phyloP scores from a whole-genome alignment of 495 filamentous ascomycete species.

The Trichoderma asperelloides region DNA sequence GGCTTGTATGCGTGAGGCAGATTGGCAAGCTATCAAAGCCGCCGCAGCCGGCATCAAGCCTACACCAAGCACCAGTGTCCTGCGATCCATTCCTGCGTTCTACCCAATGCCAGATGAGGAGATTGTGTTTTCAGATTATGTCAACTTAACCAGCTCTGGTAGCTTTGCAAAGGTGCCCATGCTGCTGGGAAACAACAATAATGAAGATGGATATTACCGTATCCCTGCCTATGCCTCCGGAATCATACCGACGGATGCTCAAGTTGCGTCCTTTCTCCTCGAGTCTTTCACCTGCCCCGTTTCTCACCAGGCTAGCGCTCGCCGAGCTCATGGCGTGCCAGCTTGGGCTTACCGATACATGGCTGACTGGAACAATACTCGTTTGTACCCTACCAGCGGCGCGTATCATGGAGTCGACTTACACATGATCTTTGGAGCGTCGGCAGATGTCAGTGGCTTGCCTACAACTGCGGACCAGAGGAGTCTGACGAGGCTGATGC shows the following conservation, averaged over 20 bases:
- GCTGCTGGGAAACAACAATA: conserved; percentile 17
- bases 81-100: conserved; percentile 24
- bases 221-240: conserved; percentile 21
- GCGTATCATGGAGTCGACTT: conserved; percentile 45
- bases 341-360: conserved; percentile 38
- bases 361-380: conserved; percentile 34
- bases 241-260: conserved; percentile 17
- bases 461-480: conserved; percentile 24
- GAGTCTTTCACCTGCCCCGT: conserved; percentile 36
- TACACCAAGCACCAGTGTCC: conserved; percentile 15
- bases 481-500: conserved; percentile 25
- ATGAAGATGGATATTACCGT: conserved; percentile 10
- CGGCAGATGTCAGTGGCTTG: conserved; percentile 27
- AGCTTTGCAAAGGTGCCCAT: conserved; percentile 39
- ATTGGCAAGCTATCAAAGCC: conserved; percentile 24
- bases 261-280: conserved; percentile 24
- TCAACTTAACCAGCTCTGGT: conserved; percentile 20
- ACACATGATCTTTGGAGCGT: conserved; percentile 39
- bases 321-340: conserved; percentile 22
- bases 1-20: conserved; percentile 36
- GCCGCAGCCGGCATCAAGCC: conserved; percentile 19
- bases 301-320: conserved; percentile 19
- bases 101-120: conserved; percentile 36
- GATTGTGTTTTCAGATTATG: conserved; percentile 40
- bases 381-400: conserved; percentile 35